These are phyloP conservation scores for Fusarium dlaminii DNA, from an alignment of 2,329 filamentous ascomycete species.

Conservation along the genomic window DNA sequence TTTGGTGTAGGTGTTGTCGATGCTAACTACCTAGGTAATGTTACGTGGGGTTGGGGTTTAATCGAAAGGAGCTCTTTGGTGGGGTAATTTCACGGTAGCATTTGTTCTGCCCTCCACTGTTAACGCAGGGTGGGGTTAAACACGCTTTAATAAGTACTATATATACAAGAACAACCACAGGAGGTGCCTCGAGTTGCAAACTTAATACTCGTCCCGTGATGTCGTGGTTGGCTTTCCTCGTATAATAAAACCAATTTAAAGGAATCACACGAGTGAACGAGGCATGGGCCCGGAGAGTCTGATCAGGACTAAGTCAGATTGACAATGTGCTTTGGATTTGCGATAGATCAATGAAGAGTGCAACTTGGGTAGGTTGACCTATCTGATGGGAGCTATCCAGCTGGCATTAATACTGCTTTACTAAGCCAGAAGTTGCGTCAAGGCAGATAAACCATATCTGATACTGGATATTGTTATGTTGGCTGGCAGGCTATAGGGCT, in stretches of 20 bases:
- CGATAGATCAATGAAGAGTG: neutral
- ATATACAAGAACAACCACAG: neutral
- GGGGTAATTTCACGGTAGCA: slow-evolving; percentile 34
- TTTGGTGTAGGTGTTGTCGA: slow-evolving; percentile 27
- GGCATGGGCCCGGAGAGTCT: neutral
- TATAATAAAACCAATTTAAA: no score
- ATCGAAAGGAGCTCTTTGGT: slow-evolving; percentile 37
- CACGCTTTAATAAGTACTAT: neutral
- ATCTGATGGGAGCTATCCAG: neutral
- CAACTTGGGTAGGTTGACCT: neutral
- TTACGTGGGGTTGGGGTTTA: slow-evolving; percentile 19
- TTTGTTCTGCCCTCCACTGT: slow-evolving; percentile 15
- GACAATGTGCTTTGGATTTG: neutral
- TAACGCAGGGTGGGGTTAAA: neutral
- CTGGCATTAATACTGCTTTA: neutral
- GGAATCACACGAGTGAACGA: neutral
- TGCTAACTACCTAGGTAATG: slow-evolving; percentile 6
- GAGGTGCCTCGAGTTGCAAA: neutral
- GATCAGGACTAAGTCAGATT: neutral
- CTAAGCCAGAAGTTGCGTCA: neutral
- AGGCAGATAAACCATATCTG: neutral
- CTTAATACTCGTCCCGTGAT: neutral
- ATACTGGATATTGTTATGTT: neutral
- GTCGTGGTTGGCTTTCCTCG: neutral
- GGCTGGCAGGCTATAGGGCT: neutral